These are phyloP conservation scores for Bretziella fagacearum DNA, from an alignment of 2,329 filamentous ascomycete species.

Conservation along the genomic window DNA sequence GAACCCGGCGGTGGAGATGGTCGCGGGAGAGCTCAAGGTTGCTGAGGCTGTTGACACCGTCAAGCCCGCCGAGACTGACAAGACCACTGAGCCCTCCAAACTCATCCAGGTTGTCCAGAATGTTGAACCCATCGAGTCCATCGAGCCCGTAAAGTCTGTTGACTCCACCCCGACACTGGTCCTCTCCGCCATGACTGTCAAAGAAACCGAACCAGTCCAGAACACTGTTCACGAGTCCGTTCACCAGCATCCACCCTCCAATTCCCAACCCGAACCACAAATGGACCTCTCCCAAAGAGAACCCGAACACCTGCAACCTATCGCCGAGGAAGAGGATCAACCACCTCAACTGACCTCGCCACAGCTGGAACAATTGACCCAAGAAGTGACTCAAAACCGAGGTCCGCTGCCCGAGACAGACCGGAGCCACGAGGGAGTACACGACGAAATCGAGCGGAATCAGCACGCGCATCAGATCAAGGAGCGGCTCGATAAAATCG, in stretches of 20 bases:
- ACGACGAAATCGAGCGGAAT: slow-evolving; percentile 8
- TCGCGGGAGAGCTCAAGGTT: too few relatives aligned
- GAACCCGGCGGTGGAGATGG: too few relatives aligned
- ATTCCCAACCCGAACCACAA: not conserved
- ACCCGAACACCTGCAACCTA: not conserved
- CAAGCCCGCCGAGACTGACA: too few relatives aligned
- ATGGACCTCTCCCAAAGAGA: not conserved
- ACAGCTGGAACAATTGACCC: not conserved
- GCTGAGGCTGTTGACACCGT: too few relatives aligned
- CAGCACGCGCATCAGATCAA: slow-evolving; percentile 6
- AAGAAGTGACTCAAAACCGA: slow-evolving; percentile 1
- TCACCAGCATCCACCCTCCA: not conserved
- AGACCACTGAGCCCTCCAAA: too few relatives aligned
- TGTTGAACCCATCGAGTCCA: not conserved
- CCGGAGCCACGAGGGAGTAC: slow-evolving; percentile 3
- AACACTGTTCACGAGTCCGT: not conserved
- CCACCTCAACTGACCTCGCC: not conserved
- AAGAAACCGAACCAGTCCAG: not conserved
- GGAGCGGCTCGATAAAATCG: slow-evolving; percentile 12
- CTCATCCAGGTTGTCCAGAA: not conserved
- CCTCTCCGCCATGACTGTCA: not conserved
- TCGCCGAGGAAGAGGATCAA: not conserved
- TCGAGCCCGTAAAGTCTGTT: not conserved
- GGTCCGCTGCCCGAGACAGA: not conserved
- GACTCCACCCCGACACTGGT: not conserved